phyloP scores from a whole-genome alignment of 2,329 filamentous ascomycete species.

The Trichoderma endophyticum region DNA sequence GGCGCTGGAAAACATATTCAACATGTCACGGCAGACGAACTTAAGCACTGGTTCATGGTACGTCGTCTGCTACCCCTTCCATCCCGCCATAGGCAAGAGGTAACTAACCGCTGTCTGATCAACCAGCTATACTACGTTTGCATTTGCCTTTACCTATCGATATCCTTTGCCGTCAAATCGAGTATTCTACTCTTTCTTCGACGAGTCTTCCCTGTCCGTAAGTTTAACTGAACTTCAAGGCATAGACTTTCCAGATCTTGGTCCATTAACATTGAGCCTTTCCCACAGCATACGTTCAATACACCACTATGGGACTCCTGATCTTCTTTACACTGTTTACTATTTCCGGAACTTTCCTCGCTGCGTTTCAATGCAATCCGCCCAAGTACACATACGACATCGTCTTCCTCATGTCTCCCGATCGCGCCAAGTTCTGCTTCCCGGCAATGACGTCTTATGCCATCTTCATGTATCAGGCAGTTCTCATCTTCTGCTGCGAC shows the following conservation, averaged over 20 bases:
- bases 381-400: constrained; percentile 9
- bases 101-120: background rate
- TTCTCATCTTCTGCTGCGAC: constrained; percentile 1
- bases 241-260: background rate
- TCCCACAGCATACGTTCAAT: background rate
- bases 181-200: constrained; percentile 6
- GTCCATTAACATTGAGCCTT: background rate
- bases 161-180: constrained; percentile 1
- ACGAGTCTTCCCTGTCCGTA: constrained; percentile 3
- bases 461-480: background rate
- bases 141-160: background rate
- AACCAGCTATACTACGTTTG: background rate
- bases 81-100: background rate
- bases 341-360: background rate
- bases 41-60: constrained; percentile 1
- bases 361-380: background rate
- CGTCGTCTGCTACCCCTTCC: background rate
- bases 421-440: background rate
- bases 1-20: constrained; percentile 1
- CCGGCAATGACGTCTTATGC: background rate
- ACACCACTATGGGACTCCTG: background rate
- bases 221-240: background rate
- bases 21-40: background rate
- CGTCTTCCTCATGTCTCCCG: background rate
- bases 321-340: background rate